Evolutionary conservation across 164 flowering plant genomes (phyloP), one percentile per base, ranked within the genome.

Genomic region (Vitis riparia): DNA sequence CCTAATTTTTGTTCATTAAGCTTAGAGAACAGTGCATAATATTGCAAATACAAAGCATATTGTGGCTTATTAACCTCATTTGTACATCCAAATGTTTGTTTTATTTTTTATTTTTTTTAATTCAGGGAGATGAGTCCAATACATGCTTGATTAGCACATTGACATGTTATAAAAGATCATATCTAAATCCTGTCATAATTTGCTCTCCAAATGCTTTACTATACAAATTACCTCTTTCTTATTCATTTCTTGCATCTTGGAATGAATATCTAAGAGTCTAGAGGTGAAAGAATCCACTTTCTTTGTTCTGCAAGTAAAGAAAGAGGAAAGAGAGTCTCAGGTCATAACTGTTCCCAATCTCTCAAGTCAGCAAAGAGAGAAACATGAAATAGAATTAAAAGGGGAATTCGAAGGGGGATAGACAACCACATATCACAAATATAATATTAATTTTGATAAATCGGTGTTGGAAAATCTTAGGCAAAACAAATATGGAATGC

Each of bases 221-320:
- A 0, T 8, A 6, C 11, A 51, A 3, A 72, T 65, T 66, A 90
- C 99, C 93, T 93, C 98, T 72, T 81, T 87, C 80, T 87, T 91
- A 73, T 87, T 85, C 50, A 80, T 81, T 71, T 91, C 86, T 63
- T 89, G 81, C 92, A 92, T 88, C 87, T 85, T 87, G 59, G 89
- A 82, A 86, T 95, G 98, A 71, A 95, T 95, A 75, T 95, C 97
- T 66, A 95, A 68, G 52, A 95, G 91, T 76, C 97, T 82, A 37
- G 88, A 66, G 15, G 98, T 95, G 79, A 93, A 93, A 69, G 74
- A 76, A 83, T 95, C 99, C 57, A 80, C 98, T 75, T 87, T 90
- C 76, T 84, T 93, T 1, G 98, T 93, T 81, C 99, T 93, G 88
- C 86, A 87, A 62, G 50, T 55, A 51, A 51, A 71, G 59, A 12